Evolutionary conservation across 192 early-diverging fungal genomes (phyloP), one percentile per base, ranked within the genome.

Genomic region (Coemansia sp.): DNA sequence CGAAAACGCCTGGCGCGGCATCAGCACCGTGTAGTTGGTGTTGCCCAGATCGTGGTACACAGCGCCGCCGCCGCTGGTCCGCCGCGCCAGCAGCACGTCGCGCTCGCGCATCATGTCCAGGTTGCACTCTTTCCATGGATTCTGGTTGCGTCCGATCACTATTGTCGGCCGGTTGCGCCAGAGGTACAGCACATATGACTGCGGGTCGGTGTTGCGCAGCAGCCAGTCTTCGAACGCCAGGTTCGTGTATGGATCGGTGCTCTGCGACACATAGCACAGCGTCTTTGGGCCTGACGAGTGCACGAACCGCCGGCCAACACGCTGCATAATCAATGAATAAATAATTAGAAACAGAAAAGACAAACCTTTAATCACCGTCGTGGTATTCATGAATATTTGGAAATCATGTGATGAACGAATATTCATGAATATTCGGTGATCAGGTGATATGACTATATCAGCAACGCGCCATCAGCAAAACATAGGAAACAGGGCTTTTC

Each of bases 21-120:
- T 94, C 57, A 95, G 85, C 47, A 95, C 86, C 7, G 91, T 91
- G 85, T 96, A 99, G 79, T 93, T 94, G 17, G 90, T 92, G 75
- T 99, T 99, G 46, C 95, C 95, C 64, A 93, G 82, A 75, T 97
- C 95, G 82, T 96, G 96, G 78, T 93, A 96, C 23, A 98, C 96
- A 2, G 96, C 88, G 31, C 97, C 97, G 44, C 97, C 95, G 49
- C 94, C 94, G 64, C 89, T 92, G 59, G 88, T 84, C 66, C 97
- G 85, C 48, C 97, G 86, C 11, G 96, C 90, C 53, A 97, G 86
- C 60, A 90, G 90, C 12, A 97, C 87, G 17, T 82, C 75, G 23
- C 88, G 69, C 26, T 82, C 55, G 15, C 67, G 69, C 87, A 97
- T 80, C 57, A 88, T 72, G 46, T 66, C 69, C 64, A 96, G 65